Evolutionary conservation across 495 filamentous ascomycete genomes (phyloP), one percentile per base, ranked within the genome.

Genomic region (Apodospora peruviana): DNA sequence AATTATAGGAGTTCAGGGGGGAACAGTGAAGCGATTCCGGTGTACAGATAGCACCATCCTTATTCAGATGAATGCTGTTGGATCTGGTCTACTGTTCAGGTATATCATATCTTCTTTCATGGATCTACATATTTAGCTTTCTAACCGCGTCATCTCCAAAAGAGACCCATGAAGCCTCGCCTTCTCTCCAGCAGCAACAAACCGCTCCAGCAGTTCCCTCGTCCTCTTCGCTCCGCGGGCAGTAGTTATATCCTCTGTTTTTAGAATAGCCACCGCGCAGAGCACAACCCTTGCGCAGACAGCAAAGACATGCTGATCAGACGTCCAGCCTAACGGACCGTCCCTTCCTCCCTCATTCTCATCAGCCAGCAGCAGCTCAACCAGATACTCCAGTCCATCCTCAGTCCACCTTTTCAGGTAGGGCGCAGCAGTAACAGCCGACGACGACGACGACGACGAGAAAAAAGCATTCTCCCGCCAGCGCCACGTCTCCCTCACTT

Each of bases 321-420:
- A 80, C 2, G 77, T 78, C 86, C 84, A 89, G 23, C 87, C 87
- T 18, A 91, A 56, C 19, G 83, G 72, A 2, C 86, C 84, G 66
- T 90, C 86, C 17, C 56, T 32, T 32, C 14, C 27, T 32, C 14
- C 55, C 11, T 23, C 52, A 9, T 67, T 56, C 29, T 61, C 55
- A 18, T 9, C 22, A 10, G 10, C 36, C 36, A n/a, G 34, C 21
- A 19, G 19, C 5, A 72, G 65, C n/a, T 59, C 51, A 8, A 62
- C 62, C 7, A 91, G 43, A 24, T 65, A 61, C 2, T 47, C 37
- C 17, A 91, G 54, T 1, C 83, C 88, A 2, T 76, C 70, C 1
- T 66, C 66, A 0, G 77, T 72, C 87, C 87, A 91, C 25, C 48
- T 34, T 10, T 38, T 46, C 5, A 75, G 60, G 12, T 39, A 18